Evolutionary conservation across 192 early-diverging fungal species (phyloP).

Genomic region (Podila epigama): DNA sequence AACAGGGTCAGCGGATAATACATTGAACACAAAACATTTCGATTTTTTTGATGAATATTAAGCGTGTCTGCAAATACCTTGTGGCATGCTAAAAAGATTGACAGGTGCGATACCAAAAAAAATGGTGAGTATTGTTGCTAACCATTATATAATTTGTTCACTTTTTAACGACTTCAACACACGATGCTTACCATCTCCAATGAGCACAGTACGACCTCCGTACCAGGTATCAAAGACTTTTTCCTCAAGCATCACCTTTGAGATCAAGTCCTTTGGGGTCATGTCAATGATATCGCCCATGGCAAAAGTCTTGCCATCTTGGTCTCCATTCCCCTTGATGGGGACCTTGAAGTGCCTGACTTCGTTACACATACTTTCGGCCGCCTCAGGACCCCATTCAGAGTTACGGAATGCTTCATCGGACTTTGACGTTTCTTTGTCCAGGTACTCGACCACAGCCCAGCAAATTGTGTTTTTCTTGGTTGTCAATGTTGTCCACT

Average conservation of each 20-base stretch:
- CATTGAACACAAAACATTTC: too few relatives aligned
- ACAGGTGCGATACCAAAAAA: too few relatives aligned
- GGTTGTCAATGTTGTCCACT: neutral
- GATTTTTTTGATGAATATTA: too few relatives aligned
- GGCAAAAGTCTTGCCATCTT: neutral
- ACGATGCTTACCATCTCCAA: neutral
- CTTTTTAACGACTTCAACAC: neutral
- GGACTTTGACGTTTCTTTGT: neutral
- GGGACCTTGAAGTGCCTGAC: neutral
- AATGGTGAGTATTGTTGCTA: too few relatives aligned
- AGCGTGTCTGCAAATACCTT: too few relatives aligned
- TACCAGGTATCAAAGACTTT: conserved; percentile 1
- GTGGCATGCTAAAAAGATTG: neutral
- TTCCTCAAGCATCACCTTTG: neutral
- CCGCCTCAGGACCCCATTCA: conserved; percentile 2
- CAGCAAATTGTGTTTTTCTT: neutral
- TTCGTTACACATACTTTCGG: neutral
- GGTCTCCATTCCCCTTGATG: too few relatives aligned
- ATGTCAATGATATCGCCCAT: neutral
- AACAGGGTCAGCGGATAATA: too few relatives aligned
- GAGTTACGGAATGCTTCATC: neutral
- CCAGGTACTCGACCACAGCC: neutral
- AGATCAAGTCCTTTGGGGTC: neutral
- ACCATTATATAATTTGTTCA: too few relatives aligned
- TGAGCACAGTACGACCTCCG: neutral